Conservation (phyloP, 169 alveolate species). For the Cryptosporidium muris region DNA sequence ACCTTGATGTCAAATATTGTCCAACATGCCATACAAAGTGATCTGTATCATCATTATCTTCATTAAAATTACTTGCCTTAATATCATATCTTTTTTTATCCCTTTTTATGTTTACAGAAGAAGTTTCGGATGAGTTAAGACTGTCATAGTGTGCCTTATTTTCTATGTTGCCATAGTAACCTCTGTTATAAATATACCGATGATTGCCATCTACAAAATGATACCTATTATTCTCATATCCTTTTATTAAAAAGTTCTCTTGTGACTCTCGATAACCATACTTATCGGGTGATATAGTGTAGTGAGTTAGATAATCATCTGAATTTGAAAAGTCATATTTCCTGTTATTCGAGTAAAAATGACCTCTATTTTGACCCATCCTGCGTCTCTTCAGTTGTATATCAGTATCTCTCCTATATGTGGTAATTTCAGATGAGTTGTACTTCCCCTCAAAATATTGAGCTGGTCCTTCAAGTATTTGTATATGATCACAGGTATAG, state of each 20-base stretch:
- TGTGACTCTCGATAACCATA: neutral
- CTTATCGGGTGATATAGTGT: constrained; percentile 39
- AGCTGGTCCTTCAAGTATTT: too few relatives aligned
- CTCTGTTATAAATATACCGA: neutral
- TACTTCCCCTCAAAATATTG: too few relatives aligned
- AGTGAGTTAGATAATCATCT: constrained; percentile 32
- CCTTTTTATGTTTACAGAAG: constrained; percentile 3
- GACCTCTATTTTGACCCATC: too few relatives aligned
- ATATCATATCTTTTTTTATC: constrained; percentile 1
- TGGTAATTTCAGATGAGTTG: too few relatives aligned
- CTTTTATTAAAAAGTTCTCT: too few relatives aligned
- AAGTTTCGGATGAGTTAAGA: constrained; percentile 6
- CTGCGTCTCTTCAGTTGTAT: too few relatives aligned
- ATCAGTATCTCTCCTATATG: too few relatives aligned
- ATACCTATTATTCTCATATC: constrained; percentile 5
- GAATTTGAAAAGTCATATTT: too few relatives aligned
- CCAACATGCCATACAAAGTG: constrained; percentile 43
- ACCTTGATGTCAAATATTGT: constrained; percentile 71
- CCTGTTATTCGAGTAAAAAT: too few relatives aligned
- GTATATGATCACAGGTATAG: too few relatives aligned
- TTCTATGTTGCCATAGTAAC: constrained; percentile 21
- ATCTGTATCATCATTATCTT: constrained; percentile 46
- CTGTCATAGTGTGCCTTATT: neutral
- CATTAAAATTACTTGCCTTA: neutral
- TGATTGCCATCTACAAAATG: too few relatives aligned